Conservation (phyloP, 331 rosid species). For the Phaseolus coccineus region DNA sequence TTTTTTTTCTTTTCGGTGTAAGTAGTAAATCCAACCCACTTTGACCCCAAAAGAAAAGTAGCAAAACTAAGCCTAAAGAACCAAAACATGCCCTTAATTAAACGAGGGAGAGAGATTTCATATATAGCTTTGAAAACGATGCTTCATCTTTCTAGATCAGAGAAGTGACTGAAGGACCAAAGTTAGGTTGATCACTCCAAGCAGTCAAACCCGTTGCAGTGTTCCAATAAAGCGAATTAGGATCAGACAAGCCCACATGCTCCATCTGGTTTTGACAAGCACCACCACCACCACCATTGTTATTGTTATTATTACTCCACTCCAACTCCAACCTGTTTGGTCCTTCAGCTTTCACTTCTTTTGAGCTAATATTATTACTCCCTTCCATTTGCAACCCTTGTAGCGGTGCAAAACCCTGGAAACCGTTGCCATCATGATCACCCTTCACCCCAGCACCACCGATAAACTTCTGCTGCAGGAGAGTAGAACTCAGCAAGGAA, state of each 20-base stretch:
- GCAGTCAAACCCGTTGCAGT: slow-evolving; percentile 51
- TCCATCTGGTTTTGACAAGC: slow-evolving; percentile 60
- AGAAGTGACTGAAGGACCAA: slow-evolving; percentile 83
- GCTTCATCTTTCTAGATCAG: slow-evolving; percentile 70
- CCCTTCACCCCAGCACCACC: slow-evolving; percentile 50
- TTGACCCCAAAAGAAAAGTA: slow-evolving; percentile 33
- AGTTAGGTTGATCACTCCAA: slow-evolving; percentile 77
- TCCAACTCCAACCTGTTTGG: slow-evolving; percentile 61
- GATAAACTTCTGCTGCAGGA: slow-evolving; percentile 60
- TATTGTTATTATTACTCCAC: slow-evolving; percentile 48
- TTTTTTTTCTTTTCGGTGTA: slow-evolving; percentile 19
- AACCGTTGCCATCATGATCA: slow-evolving; percentile 38
- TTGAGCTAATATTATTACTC: slow-evolving; percentile 29
- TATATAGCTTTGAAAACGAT: slow-evolving; percentile 41
- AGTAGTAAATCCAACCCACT: slow-evolving; percentile 44
- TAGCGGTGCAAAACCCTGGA: slow-evolving; percentile 52
- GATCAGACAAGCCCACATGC: slow-evolving; percentile 65
- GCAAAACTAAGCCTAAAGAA: slow-evolving; percentile 34
- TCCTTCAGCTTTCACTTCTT: slow-evolving; percentile 72
- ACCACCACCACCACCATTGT: not conserved
- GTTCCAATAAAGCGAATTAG: slow-evolving; percentile 65
- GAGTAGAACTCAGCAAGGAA: slow-evolving; percentile 63
- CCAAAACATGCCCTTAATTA: slow-evolving; percentile 39
- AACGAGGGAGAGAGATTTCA: slow-evolving; percentile 48
- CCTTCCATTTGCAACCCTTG: slow-evolving; percentile 51